Evolutionary conservation across 352 stramenopile genomes (phyloP), one percentile per base, ranked within the genome.

Genomic region (Plasmopara muralis): DNA sequence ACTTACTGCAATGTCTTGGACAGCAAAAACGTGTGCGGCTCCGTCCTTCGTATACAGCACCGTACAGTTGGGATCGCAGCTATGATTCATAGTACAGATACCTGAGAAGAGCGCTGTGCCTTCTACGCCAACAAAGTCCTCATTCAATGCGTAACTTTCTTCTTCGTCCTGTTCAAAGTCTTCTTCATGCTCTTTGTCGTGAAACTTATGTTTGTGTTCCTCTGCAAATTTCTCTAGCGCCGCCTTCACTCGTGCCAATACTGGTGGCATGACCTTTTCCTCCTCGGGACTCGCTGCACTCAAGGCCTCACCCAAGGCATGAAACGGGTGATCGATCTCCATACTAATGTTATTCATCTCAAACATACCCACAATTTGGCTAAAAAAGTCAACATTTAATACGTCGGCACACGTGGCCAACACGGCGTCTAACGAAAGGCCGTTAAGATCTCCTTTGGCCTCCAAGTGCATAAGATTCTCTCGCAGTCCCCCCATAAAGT

Each of bases 21-120:
- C 69, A 9, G 81, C 81, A 47, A 87, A 86, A 15, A 88, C 77
- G 20, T 88, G 79, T 12, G 76, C 78, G 39, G 68, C 51, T 57
- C 78, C 78, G 49, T 86, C 72, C 55, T 85, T 84, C 42, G 79
- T 87, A 73, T 97, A 97, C 18, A 95, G 59, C 43, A 97, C 75
- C 5, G 88, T 82, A 50, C 93, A 90, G 69, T 97, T 97, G 3
- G 89, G 89, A 45, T 89, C 74, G 66, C 93, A 98, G 50, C 85
- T 96, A 73, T 98, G 95, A 72, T 98, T 98, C 89, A 98, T 98
- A 64, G 93, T 97, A 63, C 92, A 98, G 34, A 95, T 85, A 7
- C 82, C 77, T 25, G 83, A 81, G 66, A 94, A 98, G 44, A 98
- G 72, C 14, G 92, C 91, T 0, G 94, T 98, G 39, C 95, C 95